Conservation (phyloP, 768 basidiomycete species). For the Thelephora aurantiotincta region DNA sequence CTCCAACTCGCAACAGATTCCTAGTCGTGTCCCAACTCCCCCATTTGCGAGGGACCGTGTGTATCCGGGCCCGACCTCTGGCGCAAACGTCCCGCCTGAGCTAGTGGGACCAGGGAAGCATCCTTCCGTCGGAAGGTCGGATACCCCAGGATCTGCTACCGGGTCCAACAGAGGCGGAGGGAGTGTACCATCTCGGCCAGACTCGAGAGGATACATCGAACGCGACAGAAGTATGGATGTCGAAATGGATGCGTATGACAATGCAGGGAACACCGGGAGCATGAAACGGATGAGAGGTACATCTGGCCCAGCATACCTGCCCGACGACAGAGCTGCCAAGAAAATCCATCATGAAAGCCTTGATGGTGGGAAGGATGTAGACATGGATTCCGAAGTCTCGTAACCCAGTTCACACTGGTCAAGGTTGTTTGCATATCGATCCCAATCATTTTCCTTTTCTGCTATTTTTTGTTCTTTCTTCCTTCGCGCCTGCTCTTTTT, state of each 20-base stretch:
- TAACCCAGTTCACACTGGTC: neutral
- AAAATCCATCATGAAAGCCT: neutral
- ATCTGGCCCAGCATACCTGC: neutral
- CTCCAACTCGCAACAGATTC: conserved; percentile 6
- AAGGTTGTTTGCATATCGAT: too few species aligned
- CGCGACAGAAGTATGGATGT: neutral
- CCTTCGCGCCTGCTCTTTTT: too few species aligned
- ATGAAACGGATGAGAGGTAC: neutral
- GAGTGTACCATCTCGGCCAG: conserved; percentile 12
- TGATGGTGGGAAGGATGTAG: neutral
- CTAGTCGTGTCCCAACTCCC: conserved; percentile 9
- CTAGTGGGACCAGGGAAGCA: conserved; percentile 2
- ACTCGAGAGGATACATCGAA: neutral
- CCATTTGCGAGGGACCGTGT: neutral
- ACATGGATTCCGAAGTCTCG: neutral
- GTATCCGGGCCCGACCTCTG: neutral
- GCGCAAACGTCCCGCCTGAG: conserved; percentile 3
- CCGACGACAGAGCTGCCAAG: neutral
- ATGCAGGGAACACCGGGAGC: neutral
- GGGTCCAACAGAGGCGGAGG: conserved; percentile 6
- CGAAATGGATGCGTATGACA: neutral
- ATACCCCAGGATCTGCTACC: conserved; percentile 10
- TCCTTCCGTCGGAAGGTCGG: conserved; percentile 12
- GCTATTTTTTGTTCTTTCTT: too few species aligned
- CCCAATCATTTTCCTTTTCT: too few species aligned